Evolutionary conservation across 225 moss, liverwort and hornwort species (phyloP).

Genomic region (Polytrichum formosum): DNA sequence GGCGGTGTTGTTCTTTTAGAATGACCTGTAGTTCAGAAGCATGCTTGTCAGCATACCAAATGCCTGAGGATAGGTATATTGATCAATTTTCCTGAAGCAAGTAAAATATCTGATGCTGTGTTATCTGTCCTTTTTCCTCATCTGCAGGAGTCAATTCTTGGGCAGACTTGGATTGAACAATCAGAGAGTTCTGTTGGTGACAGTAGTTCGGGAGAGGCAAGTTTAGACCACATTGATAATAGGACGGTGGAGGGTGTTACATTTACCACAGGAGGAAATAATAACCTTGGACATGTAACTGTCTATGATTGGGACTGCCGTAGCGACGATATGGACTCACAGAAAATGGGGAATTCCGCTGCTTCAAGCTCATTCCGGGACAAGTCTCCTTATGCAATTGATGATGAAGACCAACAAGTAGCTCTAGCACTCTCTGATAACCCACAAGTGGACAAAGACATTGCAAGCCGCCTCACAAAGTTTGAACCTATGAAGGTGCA

Average conservation of each 20-base stretch:
- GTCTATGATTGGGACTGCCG: slow-evolving; percentile 36
- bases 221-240: slow-evolving; percentile 15
- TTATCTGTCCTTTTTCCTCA: slow-evolving; percentile 3
- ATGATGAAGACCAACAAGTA: slow-evolving; percentile 74
- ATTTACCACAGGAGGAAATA: slow-evolving; percentile 19
- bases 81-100: neutral
- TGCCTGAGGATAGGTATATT: too few relatives aligned
- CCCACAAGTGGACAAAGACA: slow-evolving; percentile 77
- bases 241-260: slow-evolving; percentile 22
- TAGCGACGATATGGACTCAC: slow-evolving; percentile 45
- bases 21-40: neutral
- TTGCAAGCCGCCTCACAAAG: slow-evolving; percentile 88
- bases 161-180: slow-evolving; percentile 40
- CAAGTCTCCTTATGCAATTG: slow-evolving; percentile 28
- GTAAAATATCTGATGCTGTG: neutral
- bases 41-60: neutral
- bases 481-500: slow-evolving; percentile 88
- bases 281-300: slow-evolving; percentile 36
- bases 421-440: slow-evolving; percentile 74
- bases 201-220: slow-evolving; percentile 25
- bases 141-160: slow-evolving; percentile 39
- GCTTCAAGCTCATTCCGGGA: slow-evolving; percentile 39
- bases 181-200: slow-evolving; percentile 25
- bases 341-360: slow-evolving; percentile 23
- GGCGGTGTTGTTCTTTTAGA: neutral